Evolutionary conservation across 352 stramenopile genomes (phyloP).

Genomic region (Globisporangium lucens): DNA sequence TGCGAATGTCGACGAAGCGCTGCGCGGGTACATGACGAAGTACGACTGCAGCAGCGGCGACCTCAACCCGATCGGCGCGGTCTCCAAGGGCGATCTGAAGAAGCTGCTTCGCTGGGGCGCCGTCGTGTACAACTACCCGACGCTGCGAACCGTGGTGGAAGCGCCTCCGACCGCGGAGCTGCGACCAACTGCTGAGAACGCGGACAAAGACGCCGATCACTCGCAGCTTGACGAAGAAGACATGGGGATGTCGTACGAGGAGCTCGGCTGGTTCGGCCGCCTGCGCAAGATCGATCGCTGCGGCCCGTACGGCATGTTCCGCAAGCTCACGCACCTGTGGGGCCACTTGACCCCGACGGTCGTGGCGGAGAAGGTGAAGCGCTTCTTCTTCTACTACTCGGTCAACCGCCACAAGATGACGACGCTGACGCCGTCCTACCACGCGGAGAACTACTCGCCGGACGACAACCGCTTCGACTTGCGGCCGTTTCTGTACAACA

Average conservation of each 20-base stretch:
- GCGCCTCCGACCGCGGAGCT: slow-evolving; percentile 96
- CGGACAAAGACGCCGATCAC: slow-evolving; percentile 71
- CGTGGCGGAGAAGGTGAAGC: slow-evolving; percentile 91
- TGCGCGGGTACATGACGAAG: slow-evolving; percentile 99
- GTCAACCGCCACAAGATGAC: slow-evolving; percentile 99
- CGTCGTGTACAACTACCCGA: slow-evolving; percentile 87
- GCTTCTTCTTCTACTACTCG: slow-evolving; percentile 98
- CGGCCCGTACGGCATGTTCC: slow-evolving; percentile 95
- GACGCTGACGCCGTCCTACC: slow-evolving; percentile 97
- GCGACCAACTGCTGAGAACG: slow-evolving; percentile 83
- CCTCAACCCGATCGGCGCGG: slow-evolving; percentile 97
- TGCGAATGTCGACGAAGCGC: slow-evolving; percentile 97
- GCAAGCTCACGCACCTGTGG: slow-evolving; percentile 87
- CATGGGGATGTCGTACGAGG: slow-evolving; percentile 99
- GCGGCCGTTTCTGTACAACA: slow-evolving; percentile 97
- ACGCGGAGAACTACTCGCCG: slow-evolving; percentile 98
- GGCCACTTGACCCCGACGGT: slow-evolving; percentile 70
- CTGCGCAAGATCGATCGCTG: slow-evolving; percentile 96
- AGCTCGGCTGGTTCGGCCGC: slow-evolving; percentile 94
- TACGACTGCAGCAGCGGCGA: slow-evolving; percentile 99
- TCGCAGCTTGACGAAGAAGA: slow-evolving; percentile 98
- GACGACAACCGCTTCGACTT: slow-evolving; percentile 99
- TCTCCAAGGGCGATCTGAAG: slow-evolving; percentile 96
- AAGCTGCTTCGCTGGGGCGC: slow-evolving; percentile 92
- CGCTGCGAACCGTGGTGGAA: slow-evolving; percentile 90